Conservation (phyloP, 768 basidiomycete genomes). For the Calocybe gangraenosa region DNA sequence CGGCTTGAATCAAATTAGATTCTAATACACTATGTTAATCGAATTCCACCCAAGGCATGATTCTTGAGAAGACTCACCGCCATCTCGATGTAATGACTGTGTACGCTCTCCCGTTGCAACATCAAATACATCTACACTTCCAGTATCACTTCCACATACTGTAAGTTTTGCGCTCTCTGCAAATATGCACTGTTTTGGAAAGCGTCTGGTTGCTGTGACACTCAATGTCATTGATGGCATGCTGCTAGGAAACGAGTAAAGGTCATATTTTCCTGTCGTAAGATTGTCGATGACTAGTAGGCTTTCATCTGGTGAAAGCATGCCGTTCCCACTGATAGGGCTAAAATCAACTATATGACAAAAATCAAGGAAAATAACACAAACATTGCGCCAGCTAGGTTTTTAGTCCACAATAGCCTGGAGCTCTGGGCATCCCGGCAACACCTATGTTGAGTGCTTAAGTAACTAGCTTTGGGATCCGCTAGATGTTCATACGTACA, state of each 20-base stretch:
- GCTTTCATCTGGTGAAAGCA: slow-evolving; percentile 9
- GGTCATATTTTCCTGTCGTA: slow-evolving; percentile 3
- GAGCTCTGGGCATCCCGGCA: neutral
- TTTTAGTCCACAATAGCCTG: neutral
- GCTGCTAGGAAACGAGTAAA: slow-evolving; percentile 3
- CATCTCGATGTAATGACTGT: neutral
- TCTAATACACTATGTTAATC: neutral
- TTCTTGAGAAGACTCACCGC: neutral
- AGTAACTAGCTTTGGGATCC: neutral
- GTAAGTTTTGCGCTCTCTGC: slow-evolving; percentile 7
- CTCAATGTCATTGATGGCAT: slow-evolving; percentile 1
- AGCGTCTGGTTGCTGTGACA: neutral
- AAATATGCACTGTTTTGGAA: slow-evolving; percentile 9
- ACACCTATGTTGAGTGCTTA: too few relatives aligned
- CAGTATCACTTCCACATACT: slow-evolving; percentile 10
- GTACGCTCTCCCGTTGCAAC: neutral
- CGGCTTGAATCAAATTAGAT: slow-evolving; percentile 4
- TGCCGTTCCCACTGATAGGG: slow-evolving; percentile 7
- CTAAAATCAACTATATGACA: neutral
- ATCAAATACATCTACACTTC: slow-evolving; percentile 5
- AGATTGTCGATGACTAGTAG: slow-evolving; percentile 12
- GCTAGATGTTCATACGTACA: neutral
- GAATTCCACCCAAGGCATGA: too few relatives aligned
- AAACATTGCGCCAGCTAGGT: slow-evolving; percentile 9
- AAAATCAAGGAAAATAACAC: neutral